Percentiles rank a stretch among this genome's conserved stretches.
These are phyloP conservation scores for Boletus sp. DNA, from an alignment of 768 basidiomycete species.

Conservation along the genomic window DNA sequence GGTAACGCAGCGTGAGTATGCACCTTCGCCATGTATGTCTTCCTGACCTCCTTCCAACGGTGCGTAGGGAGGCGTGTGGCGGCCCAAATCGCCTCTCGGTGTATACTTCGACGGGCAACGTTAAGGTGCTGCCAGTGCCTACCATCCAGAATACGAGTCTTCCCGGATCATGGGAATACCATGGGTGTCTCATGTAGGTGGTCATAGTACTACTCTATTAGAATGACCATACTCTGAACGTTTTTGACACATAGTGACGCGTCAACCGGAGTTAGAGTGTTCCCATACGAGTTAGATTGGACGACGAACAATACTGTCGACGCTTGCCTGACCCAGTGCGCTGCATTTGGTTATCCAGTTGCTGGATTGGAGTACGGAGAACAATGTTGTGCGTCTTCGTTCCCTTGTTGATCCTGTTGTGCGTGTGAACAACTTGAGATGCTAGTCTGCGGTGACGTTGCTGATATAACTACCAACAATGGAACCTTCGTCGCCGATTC, in stretches of 20 bases:
- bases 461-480: conserved; percentile 44
- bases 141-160: conserved; percentile 51
- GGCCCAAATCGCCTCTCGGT: conserved; percentile 71
- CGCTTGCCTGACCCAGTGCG: conserved; percentile 67
- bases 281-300: conserved; percentile 62
- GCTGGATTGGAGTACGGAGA: conserved; percentile 68
- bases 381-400: conserved; percentile 63
- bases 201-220: background rate
- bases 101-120: conserved; percentile 51
- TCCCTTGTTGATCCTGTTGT: background rate
- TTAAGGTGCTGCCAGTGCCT: conserved; percentile 61
- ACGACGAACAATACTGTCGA: conserved; percentile 61
- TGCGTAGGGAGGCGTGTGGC: conserved; percentile 63
- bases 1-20: conserved; percentile 60
- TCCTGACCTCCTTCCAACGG: background rate
- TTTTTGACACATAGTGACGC: conserved; percentile 46
- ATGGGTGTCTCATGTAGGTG: conserved; percentile 64
- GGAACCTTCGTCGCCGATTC: conserved; percentile 34
- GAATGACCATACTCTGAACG: background rate
- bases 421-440: background rate
- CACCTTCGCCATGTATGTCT: background rate
- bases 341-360: conserved; percentile 67
- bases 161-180: conserved; percentile 62
- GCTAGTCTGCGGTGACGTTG: conserved; percentile 68
- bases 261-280: conserved; percentile 40